Percentiles rank a stretch among this genome's conserved stretches.
Evolutionary conservation across 2,329 filamentous ascomycete genomes (phyloP).

Genomic region (Raffaelea albimanens): DNA sequence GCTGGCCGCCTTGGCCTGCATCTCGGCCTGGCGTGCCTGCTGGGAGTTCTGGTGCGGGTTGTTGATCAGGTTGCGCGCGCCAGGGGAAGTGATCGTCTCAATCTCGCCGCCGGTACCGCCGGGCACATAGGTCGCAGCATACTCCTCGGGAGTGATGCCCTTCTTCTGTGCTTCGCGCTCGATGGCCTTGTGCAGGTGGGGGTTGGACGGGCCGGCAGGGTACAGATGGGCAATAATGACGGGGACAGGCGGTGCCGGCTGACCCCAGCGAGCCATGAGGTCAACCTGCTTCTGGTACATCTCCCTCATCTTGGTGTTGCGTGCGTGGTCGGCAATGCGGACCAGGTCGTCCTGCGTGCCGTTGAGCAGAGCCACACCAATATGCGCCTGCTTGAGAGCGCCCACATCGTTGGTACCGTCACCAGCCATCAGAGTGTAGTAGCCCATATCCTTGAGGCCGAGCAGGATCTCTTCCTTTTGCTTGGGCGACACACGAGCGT

Average conservation of each 20-base stretch:
- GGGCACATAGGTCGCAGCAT: slow-evolving; percentile 31
- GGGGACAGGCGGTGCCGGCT: slow-evolving; percentile 87
- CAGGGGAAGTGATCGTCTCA: slow-evolving; percentile 58
- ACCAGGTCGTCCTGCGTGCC: slow-evolving; percentile 85
- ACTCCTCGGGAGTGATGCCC: slow-evolving; percentile 53
- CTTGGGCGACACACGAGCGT: slow-evolving; percentile 94
- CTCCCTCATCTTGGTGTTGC: slow-evolving; percentile 96
- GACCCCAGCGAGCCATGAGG: slow-evolving; percentile 92
- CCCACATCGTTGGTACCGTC: slow-evolving; percentile 98
- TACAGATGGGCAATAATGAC: slow-evolving; percentile 87
- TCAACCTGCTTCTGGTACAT: slow-evolving; percentile 92
- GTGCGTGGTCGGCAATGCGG: slow-evolving; percentile 85
- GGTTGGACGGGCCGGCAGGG: slow-evolving; percentile 81
- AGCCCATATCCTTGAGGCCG: slow-evolving; percentile 90
- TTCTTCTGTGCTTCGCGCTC: slow-evolving; percentile 77
- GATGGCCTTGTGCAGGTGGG: slow-evolving; percentile 88
- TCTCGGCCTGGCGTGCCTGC: slow-evolving; percentile 46
- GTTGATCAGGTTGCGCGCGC: slow-evolving; percentile 49
- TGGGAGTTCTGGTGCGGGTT: slow-evolving; percentile 20
- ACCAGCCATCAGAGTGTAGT: slow-evolving; percentile 97
- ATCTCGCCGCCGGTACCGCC: slow-evolving; percentile 31
- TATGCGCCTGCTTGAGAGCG: slow-evolving; percentile 93
- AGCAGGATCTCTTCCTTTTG: slow-evolving; percentile 99
- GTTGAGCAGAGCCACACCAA: slow-evolving; percentile 92
- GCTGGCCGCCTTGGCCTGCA: slow-evolving; percentile 62